Base-by-base conservation (phyloP, 1,139 yeast species). In the Tardiomyces depauwii region DNA sequence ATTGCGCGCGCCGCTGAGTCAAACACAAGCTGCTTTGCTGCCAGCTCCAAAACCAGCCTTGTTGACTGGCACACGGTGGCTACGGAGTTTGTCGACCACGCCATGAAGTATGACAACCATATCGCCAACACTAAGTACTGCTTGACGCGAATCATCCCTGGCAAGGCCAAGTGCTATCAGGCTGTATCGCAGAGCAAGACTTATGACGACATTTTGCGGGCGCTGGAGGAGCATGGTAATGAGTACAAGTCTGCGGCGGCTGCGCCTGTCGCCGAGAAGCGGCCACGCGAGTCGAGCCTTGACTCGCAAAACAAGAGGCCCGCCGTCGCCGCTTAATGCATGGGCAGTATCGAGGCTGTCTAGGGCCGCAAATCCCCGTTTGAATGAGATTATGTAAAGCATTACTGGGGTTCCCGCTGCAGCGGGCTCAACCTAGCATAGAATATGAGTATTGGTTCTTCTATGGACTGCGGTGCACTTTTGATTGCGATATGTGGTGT, bases 1-100 rank as follows among this genome's bases (percentile, higher is more conserved):
- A 80, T 89, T 54, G 98, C 96, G 1, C 84, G 88, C 44, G 78
- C 80, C 30, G 97, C 96, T 0, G 97, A 91, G 63, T 61, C 75
- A 10, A 89, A 91, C 59, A 91, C 95, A 7, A 74, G 95, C 1
- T 82, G 87, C 43, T 91, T 91, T 61, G 43, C 39, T 6, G 44
- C 44, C 7, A 52, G 55, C 7, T 48, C 48, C 7, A 14, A 30
- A 14, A 5, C 4, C 16, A 14, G 16, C 5, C 78, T 84, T 1
- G 58, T 72, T 42, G 70, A 76, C 0, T 84, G 91, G 82, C 69
- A 66, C 32, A 60, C 67, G 23, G 67, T 77, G 3, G 72, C 77
- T 12, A 69, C 67, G 41, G 83, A 85, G 53, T 84, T 76, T 53
- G 59, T 80, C 33, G 62, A 67, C n/a, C 59, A 76, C 21, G 82